Conservation (phyloP, 805 yeast species). For the Pichia phayaonensis region DNA sequence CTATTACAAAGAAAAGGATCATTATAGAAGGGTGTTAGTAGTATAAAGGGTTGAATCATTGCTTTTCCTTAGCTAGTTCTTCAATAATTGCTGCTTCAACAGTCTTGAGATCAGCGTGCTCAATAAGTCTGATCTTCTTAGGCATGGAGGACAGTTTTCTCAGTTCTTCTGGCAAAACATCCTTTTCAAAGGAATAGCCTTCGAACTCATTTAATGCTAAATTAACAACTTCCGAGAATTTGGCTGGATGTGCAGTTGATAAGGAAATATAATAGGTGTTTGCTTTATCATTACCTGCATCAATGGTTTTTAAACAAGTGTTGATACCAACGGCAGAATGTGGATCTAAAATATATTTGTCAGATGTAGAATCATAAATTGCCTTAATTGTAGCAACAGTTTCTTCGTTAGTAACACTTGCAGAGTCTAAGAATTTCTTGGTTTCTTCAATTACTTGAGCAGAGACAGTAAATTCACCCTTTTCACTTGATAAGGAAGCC, state of each 20-base stretch:
- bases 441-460: slow-evolving; percentile 60
- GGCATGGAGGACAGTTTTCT: slow-evolving; percentile 61
- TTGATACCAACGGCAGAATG: slow-evolving; percentile 94
- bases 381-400: slow-evolving; percentile 74
- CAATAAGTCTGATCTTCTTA: slow-evolving; percentile 66
- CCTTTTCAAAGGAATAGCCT: slow-evolving; percentile 78
- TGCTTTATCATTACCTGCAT: slow-evolving; percentile 24
- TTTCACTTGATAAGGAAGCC: slow-evolving; percentile 54
- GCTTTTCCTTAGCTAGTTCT: slow-evolving; percentile 46
- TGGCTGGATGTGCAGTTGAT: slow-evolving; percentile 98
- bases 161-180: slow-evolving; percentile 86
- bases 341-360: slow-evolving; percentile 85
- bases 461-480: slow-evolving; percentile 72
- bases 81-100: slow-evolving; percentile 72
- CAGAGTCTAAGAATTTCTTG: slow-evolving; percentile 61
- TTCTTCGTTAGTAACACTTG: slow-evolving; percentile 68
- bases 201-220: slow-evolving; percentile 56
- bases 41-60: background rate
- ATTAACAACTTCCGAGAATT: slow-evolving; percentile 93
- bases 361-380: slow-evolving; percentile 49
- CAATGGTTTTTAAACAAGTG: slow-evolving; percentile 59
- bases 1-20: background rate
- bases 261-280: slow-evolving; percentile 58
- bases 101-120: slow-evolving; percentile 62
- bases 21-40: background rate